A percentile compares a stretch with the other conserved stretches of the same genome.
phyloP scores from a whole-genome alignment of 306 rosid species.

The Acmispon strigosus region DNA sequence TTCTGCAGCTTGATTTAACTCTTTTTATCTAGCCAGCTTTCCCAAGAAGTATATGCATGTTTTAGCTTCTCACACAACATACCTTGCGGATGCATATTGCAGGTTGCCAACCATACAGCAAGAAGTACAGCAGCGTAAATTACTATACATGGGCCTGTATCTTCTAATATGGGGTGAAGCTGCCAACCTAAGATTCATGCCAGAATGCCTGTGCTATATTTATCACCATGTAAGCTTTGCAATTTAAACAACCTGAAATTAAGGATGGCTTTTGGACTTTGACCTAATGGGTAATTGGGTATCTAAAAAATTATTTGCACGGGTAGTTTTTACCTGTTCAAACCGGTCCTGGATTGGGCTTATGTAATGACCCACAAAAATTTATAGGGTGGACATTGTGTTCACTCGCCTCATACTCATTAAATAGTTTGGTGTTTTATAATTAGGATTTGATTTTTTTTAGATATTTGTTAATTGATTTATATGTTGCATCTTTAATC shows the following conservation, averaged over 20 bases:
- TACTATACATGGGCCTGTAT: constrained; percentile 92
- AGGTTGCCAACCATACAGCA: constrained; percentile 99
- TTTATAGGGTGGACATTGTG: too few relatives aligned
- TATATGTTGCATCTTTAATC: too few relatives aligned
- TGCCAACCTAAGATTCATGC: constrained; percentile 96
- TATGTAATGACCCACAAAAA: too few relatives aligned
- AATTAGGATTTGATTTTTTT: too few relatives aligned
- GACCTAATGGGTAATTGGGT: too few relatives aligned
- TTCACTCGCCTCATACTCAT: too few relatives aligned
- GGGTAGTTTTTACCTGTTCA: too few relatives aligned
- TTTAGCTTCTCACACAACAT: not conserved
- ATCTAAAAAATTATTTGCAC: too few relatives aligned
- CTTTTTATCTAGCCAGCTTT: not conserved
- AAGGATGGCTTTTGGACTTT: not conserved
- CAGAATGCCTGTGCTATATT: constrained; percentile 96
- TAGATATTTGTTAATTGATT: too few relatives aligned
- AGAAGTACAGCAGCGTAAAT: constrained; percentile 97
- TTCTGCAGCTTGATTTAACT: not conserved
- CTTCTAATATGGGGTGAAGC: constrained; percentile 99
- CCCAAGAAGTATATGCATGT: not conserved
- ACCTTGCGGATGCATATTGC: constrained; percentile 19
- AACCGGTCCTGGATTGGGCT: too few relatives aligned
- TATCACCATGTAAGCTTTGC: constrained; percentile 80
- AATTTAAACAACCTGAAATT: not conserved
- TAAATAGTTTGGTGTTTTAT: too few relatives aligned